A percentile compares a stretch with the other conserved stretches of the same genome.
Conservation (phyloP, 2,329 filamentous ascomycete species). For the Beauveria rudraprayagi region DNA sequence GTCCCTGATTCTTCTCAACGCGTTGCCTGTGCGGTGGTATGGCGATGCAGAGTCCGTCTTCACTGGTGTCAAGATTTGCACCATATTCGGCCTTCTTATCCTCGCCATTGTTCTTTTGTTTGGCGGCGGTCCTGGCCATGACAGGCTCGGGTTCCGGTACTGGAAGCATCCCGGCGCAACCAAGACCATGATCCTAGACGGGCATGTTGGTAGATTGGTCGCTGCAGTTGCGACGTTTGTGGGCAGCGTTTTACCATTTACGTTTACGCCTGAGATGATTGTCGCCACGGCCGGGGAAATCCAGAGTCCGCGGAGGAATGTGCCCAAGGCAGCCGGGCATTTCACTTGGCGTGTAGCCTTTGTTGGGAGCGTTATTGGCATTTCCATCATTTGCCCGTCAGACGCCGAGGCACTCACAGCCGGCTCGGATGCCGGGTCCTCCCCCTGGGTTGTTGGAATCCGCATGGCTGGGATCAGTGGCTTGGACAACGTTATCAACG, state of each 20-base stretch:
- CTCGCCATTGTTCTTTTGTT: neutral
- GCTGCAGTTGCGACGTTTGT: neutral
- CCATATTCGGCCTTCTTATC: neutral
- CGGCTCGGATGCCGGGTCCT: constrained; percentile 24
- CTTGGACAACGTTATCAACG: constrained; percentile 59
- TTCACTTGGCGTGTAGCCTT: neutral
- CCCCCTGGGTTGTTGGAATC: constrained; percentile 60
- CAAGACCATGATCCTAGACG: neutral
- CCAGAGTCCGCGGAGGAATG: neutral
- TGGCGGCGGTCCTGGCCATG: neutral
- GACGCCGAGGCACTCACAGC: constrained; percentile 23
- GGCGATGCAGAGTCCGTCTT: constrained; percentile 6
- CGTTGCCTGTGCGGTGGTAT: neutral
- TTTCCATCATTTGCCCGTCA: constrained; percentile 22
- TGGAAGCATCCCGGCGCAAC: constrained; percentile 1
- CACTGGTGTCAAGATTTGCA: neutral
- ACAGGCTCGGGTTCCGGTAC: neutral
- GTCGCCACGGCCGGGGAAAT: no score
- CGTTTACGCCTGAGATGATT: no score
- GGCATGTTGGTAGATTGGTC: neutral
- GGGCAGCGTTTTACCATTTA: neutral
- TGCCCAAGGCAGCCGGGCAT: neutral
- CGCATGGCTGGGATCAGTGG: constrained; percentile 51
- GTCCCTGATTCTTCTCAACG: neutral
- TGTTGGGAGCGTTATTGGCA: constrained; percentile 12